phyloP scores from a whole-genome alignment of 768 basidiomycete genomes.

The Boletales sp. region DNA sequence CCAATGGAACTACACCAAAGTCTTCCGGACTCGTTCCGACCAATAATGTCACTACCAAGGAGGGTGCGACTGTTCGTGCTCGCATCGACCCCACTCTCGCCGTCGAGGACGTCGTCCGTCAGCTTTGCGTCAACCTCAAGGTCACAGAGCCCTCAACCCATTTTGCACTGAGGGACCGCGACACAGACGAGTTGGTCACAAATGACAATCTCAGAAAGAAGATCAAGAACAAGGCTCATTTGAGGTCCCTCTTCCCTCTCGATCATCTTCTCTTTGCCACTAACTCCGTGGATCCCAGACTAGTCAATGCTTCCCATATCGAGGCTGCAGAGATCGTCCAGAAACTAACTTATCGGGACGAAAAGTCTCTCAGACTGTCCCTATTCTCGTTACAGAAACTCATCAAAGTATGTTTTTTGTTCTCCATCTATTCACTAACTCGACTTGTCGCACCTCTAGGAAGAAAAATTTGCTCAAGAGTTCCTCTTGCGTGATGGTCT shows the following conservation, averaged over 20 bases:
- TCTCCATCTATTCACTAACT: neutral
- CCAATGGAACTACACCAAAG: conserved; percentile 37
- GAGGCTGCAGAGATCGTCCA: conserved; percentile 77
- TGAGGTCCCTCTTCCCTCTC: conserved; percentile 53
- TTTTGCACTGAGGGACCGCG: conserved; percentile 74
- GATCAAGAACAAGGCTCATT: conserved; percentile 71
- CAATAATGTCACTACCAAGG: conserved; percentile 76
- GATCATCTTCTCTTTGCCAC: neutral
- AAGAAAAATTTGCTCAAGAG: conserved; percentile 77
- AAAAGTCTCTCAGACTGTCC: conserved; percentile 59
- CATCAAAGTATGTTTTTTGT: conserved; percentile 53
- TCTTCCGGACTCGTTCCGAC: conserved; percentile 63
- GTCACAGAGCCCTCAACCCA: conserved; percentile 68
- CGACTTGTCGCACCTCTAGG: conserved; percentile 40
- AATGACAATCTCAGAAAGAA: conserved; percentile 82
- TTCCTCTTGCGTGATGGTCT: conserved; percentile 76
- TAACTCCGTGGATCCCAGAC: conserved; percentile 37
- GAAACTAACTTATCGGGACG: conserved; percentile 59
- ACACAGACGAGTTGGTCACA: conserved; percentile 79
- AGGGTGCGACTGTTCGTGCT: conserved; percentile 72
- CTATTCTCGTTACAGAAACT: conserved; percentile 77
- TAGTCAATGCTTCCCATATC: conserved; percentile 74
- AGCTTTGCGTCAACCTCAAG: conserved; percentile 77
- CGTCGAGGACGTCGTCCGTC: conserved; percentile 81
- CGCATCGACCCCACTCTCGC: conserved; percentile 82